Base-by-base conservation (phyloP, 805 yeast species). In the Metschnikowia koreensis region DNA sequence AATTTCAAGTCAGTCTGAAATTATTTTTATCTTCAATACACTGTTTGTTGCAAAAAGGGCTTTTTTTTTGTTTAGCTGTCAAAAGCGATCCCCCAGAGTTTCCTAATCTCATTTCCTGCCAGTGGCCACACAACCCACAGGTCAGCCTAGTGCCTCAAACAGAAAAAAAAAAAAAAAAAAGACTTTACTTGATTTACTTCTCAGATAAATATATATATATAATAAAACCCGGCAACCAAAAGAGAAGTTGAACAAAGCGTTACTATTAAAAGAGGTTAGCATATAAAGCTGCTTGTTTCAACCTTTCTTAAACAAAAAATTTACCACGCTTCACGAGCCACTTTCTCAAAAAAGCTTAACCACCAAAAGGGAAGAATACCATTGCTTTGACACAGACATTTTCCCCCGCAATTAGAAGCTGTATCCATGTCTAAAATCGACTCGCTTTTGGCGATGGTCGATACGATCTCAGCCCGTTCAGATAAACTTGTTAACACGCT, bases 391-490 rank as follows among this genome's bases (percentile, higher is more conserved):
- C 34, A 31, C 34, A 31, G 34, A 31, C 34, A 31, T 12, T 3
- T 10, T 10, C 6, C 13, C 34, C 34, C 6, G 34, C 13, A 10
- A 31, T 12, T 10, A 31, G 13, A 31, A 12, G 12, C 34, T 31
- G 2, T 31, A 12, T 10, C 13, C 6, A 58, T 58, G 60, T 46
- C 60, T 37, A 60, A 62, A 37, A 58, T 71, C 17, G 75, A 71
- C 53, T 60, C 56, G 54, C 60, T 71, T 39, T 59, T 70, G 22
- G 55, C 66, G 2, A 60, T 66, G 46, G 76, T 65, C 41, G 71
- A 73, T 44, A 57, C 61, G 37, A 59, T 74, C 7, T 69, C 69
- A 27, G 31, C 59, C 33, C 65, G 66, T 44, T 62, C 75, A 0
- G 61, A 62, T 52, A 39, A 46, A 27, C 54, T 74, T 6, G 42